Evolutionary conservation across 2,329 filamentous ascomycete genomes (phyloP), one percentile per base, ranked within the genome.

Genomic region (Ophiostoma triangulosporum): DNA sequence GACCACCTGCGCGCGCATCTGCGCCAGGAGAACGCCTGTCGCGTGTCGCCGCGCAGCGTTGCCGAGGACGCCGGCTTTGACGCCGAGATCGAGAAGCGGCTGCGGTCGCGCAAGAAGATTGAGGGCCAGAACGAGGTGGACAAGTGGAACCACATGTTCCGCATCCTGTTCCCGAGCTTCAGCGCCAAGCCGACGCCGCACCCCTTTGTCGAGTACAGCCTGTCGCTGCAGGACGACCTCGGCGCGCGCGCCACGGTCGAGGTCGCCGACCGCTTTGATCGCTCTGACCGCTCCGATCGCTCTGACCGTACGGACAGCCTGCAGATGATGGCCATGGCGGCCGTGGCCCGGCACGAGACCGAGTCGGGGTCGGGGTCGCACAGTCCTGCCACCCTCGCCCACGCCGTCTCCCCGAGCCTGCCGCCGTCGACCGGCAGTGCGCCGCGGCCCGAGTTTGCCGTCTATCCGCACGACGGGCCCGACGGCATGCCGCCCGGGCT

Each of bases 71-170:
- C 12, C 5, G 69, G 69, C 2, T 68, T 70, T 22, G 67, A 65
- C 22, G 58, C 62, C 6, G 66, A 68, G 8, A 65, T 67, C 12
- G 60, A 68, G 27, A 63, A 64, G 52, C 62, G 57, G 3, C 57
- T 71, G 4, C 63, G 65, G 5, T 69, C 64, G 7, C 60, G 68
- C 1, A 59, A 65, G 59, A 60, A 66, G 62, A 52, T 61, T 52
- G 54, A 60, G n/a, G 48, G 60, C 57, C 50, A 59, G 15, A 61
- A 56, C 0, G 68, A 70, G 35, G 60, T 62, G 8, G 65, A 69
- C 43, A 69, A 67, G 48, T 71, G 69, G 69, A 57, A 56, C 5
- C 64, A 67, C 32, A 64, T 68, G 17, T 70, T 67, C 57, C 58
- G 61, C 3, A 57, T 69, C 0, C 58, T 71, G 1, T 70, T 71